Percentiles rank a stretch among this genome's conserved stretches.
Conservation (phyloP, 805 yeast genomes). For the Debaryomyces tyrocola region DNA sequence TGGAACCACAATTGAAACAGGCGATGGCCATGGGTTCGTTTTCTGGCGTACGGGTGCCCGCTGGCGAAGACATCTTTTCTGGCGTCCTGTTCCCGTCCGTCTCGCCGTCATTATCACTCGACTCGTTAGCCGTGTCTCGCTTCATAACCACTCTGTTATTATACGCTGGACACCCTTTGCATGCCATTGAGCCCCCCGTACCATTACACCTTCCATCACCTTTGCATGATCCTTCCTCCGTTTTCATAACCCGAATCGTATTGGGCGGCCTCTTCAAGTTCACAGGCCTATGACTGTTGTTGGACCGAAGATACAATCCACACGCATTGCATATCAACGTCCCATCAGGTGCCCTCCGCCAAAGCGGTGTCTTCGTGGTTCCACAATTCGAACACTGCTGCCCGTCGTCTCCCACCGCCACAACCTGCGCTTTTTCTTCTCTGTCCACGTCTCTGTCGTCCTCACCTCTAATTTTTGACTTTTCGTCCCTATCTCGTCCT, state of each 20-base stretch:
- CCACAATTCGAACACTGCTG: conserved; percentile 57
- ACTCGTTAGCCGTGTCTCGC: conserved; percentile 6
- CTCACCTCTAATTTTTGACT: neutral
- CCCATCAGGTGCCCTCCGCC: conserved; percentile 61
- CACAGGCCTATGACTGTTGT: conserved; percentile 65
- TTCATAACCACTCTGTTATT: conserved; percentile 61
- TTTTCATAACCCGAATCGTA: conserved; percentile 41
- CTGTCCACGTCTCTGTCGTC: neutral
- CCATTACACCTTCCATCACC: conserved; percentile 86
- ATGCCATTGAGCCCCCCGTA: conserved; percentile 79
- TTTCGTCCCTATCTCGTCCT: neutral
- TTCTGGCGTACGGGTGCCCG: conserved; percentile 5
- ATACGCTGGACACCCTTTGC: conserved; percentile 81
- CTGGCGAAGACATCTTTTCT: conserved; percentile 1
- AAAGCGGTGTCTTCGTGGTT: conserved; percentile 55
- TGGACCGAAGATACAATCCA: conserved; percentile 57
- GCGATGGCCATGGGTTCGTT: conserved; percentile 62
- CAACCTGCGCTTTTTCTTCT: neutral
- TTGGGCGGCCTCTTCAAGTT: conserved; percentile 60
- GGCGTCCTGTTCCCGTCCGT: neutral
- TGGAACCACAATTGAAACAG: conserved; percentile 80
- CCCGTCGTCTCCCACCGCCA: conserved; percentile 21
- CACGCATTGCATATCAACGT: conserved; percentile 60
- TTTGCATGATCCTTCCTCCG: conserved; percentile 59
- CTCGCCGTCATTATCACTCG: conserved; percentile 1